phyloP scores from a whole-genome alignment of 2,329 filamentous ascomycete genomes.

The Coniochaeta ligniaria region DNA sequence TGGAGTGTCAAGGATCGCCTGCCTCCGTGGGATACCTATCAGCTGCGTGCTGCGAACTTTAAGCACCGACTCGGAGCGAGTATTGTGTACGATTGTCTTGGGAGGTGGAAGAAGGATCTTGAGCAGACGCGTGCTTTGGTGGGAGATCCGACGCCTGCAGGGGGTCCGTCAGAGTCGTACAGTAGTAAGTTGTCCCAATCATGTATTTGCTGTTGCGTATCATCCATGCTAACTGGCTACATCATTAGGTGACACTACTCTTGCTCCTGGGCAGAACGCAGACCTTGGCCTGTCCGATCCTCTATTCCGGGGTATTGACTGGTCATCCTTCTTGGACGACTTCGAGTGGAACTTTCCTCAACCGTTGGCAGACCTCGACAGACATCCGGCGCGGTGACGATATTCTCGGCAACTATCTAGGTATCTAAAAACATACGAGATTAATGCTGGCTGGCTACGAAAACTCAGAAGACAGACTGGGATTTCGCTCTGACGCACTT shows the following conservation, averaged over 20 bases:
- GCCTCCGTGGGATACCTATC: slow-evolving; percentile 25
- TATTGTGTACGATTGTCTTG: slow-evolving; percentile 42
- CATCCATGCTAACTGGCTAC: background rate
- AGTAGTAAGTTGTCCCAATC: background rate
- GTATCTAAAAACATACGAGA: background rate
- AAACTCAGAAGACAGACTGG: background rate
- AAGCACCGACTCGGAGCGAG: slow-evolving; percentile 40
- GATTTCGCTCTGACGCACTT: background rate
- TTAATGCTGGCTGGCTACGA: background rate
- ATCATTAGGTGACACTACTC: slow-evolving; percentile 1
- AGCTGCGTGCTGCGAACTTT: slow-evolving; percentile 17
- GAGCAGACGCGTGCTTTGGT: slow-evolving; percentile 24
- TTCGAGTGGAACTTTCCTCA: slow-evolving; percentile 32
- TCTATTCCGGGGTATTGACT: slow-evolving; percentile 36
- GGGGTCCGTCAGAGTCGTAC: background rate
- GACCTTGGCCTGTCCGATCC: slow-evolving; percentile 20
- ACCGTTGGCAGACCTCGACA: background rate
- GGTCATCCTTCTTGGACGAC: slow-evolving; percentile 42
- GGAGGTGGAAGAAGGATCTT: slow-evolving; percentile 35
- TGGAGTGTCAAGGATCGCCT: slow-evolving; percentile 32
- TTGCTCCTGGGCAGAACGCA: slow-evolving; percentile 5
- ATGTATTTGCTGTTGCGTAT: background rate
- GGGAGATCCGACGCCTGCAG: background rate
- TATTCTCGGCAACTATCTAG: background rate
- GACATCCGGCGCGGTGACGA: background rate